Conservation (phyloP, 202 grass and related monocot genomes). For the Setaria italica region DNA sequence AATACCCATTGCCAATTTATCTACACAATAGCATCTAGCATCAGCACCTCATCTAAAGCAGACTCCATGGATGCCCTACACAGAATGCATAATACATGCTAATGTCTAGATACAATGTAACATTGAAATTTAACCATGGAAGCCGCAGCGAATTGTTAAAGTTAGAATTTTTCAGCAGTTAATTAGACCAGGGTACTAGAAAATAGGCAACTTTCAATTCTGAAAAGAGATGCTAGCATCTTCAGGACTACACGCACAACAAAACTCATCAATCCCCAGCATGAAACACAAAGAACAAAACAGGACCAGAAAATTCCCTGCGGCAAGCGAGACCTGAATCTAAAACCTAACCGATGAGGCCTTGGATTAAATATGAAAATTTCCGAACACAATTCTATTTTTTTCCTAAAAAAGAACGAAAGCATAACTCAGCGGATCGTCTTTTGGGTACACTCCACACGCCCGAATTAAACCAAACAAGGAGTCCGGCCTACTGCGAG, state of each 20-base stretch:
- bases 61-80: background rate
- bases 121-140: background rate
- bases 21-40: conserved; percentile 1
- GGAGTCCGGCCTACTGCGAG: background rate
- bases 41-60: background rate
- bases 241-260: background rate
- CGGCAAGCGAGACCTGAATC: background rate
- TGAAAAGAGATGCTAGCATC: background rate
- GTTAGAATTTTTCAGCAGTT: background rate
- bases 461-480: background rate
- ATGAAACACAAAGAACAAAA: background rate
- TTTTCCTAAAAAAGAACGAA: background rate
- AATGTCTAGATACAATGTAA: background rate
- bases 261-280: background rate
- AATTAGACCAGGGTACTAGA: background rate
- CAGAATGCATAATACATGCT: background rate
- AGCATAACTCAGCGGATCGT: background rate
- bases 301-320: background rate
- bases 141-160: background rate
- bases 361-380: background rate
- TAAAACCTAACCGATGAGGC: background rate
- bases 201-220: conserved; percentile 11
- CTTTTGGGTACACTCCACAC: background rate
- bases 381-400: background rate
- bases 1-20: background rate